These are phyloP conservation scores for Stygiomarasmius scandens DNA, from an alignment of 1,284 basidiomycete species.

Conservation along the genomic window DNA sequence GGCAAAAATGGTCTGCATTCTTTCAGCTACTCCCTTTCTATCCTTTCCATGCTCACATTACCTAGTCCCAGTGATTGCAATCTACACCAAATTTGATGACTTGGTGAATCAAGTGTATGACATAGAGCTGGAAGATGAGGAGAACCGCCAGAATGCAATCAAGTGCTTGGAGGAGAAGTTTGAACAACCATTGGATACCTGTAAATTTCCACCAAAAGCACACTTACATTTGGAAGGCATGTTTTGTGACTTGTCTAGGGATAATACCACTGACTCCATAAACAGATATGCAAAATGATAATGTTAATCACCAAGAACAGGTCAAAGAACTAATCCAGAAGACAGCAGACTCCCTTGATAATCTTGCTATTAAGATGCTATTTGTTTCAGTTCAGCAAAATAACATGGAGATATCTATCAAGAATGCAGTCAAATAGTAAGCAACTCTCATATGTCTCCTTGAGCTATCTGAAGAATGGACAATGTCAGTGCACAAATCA, in stretches of 20 bases:
- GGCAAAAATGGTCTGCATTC: background rate
- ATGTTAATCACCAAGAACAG: slow-evolving; percentile 8
- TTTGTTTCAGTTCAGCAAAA: slow-evolving; percentile 27
- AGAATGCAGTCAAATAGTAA: too few relatives aligned
- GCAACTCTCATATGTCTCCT: too few relatives aligned
- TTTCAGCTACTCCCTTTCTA: background rate
- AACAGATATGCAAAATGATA: slow-evolving; percentile 22
- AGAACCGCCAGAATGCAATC: slow-evolving; percentile 11
- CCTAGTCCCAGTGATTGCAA: slow-evolving; percentile 28
- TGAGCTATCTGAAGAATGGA: too few relatives aligned
- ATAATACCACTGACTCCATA: background rate
- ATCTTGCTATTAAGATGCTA: slow-evolving; percentile 17
- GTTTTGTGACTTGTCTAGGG: background rate
- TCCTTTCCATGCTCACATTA: background rate
- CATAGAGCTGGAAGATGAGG: slow-evolving; percentile 15
- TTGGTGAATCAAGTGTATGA: slow-evolving; percentile 15
- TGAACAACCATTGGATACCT: slow-evolving; percentile 7
- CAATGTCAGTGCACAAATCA: too few relatives aligned
- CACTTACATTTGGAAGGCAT: slow-evolving; percentile 19
- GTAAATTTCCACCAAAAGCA: slow-evolving; percentile 21
- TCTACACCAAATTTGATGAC: slow-evolving; percentile 32
- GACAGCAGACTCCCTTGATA: slow-evolving; percentile 23
- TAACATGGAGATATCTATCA: slow-evolving; percentile 20
- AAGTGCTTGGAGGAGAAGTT: background rate
- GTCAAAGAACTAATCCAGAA: slow-evolving; percentile 18